phyloP scores from a whole-genome alignment of 768 basidiomycete genomes.

The Naganishia friedmannii region DNA sequence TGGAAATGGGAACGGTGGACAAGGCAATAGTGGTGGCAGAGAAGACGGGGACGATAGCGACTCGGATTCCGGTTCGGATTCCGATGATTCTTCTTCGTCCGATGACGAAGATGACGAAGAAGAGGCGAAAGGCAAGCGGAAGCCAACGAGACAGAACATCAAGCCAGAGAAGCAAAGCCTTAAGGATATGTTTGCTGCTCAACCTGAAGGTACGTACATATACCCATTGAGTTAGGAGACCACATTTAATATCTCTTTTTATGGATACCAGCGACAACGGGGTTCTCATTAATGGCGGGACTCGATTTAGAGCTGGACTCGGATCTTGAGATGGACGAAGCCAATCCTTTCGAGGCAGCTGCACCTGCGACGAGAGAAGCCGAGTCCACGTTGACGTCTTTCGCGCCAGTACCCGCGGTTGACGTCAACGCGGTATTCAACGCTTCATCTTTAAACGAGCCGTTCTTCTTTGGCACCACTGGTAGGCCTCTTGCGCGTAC shows the following conservation, averaged over 20 bases:
- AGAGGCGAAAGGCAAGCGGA: neutral
- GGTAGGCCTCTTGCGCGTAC: conserved; percentile 3
- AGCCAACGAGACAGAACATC: neutral
- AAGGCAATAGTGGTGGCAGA: neutral
- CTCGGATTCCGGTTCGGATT: conserved; percentile 2
- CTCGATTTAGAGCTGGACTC: conserved; percentile 44
- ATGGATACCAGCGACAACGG: conserved; percentile 20
- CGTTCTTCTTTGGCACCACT: conserved; percentile 24
- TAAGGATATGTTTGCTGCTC: conserved; percentile 39
- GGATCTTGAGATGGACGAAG: conserved; percentile 46
- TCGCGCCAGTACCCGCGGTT: conserved; percentile 1
- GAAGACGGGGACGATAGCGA: conserved; percentile 16
- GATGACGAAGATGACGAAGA: conserved; percentile 16
- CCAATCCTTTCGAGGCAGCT: conserved; percentile 25
- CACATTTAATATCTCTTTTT: neutral
- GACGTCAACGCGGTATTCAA: conserved; percentile 21
- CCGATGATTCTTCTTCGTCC: neutral
- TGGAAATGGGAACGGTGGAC: neutral
- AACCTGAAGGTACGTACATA: conserved; percentile 28
- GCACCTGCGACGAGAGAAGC: neutral
- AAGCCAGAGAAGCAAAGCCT: conserved; percentile 24
- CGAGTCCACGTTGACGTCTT: neutral
- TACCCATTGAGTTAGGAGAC: neutral
- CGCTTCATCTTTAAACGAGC: conserved; percentile 9
- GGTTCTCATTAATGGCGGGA: conserved; percentile 43